These are phyloP conservation scores for Taxawa tesnikishii DNA, from an alignment of 2,329 filamentous ascomycete genomes.

Conservation along the genomic window DNA sequence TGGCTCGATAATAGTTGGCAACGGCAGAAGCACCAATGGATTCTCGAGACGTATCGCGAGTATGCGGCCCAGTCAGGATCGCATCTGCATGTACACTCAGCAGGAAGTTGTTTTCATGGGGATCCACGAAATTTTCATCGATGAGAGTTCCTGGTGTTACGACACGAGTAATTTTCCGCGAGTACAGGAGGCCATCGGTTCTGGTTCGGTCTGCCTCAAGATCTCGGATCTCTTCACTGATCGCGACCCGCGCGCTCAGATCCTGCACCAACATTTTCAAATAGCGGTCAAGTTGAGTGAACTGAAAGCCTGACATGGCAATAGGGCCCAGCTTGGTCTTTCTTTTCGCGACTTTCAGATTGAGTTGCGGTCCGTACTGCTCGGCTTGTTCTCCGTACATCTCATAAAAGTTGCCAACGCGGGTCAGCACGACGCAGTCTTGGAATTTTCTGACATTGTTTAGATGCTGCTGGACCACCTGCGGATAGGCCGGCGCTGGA, in stretches of 20 bases:
- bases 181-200: conserved; percentile 68
- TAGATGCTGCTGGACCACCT: conserved; percentile 75
- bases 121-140: conserved; percentile 95
- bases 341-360: conserved; percentile 73
- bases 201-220: conserved; percentile 57
- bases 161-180: conserved; percentile 73
- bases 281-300: conserved; percentile 83
- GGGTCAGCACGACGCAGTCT: conserved; percentile 81
- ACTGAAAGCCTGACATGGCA: conserved; percentile 91
- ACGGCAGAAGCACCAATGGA: not conserved
- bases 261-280: conserved; percentile 90
- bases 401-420: conserved; percentile 95
- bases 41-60: not conserved
- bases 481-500: conserved; percentile 54
- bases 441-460: conserved; percentile 85
- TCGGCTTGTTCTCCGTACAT: conserved; percentile 94
- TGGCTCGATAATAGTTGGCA: conserved; percentile 19
- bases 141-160: conserved; percentile 92
- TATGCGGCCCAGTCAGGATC: not conserved
- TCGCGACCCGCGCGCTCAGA: conserved; percentile 77
- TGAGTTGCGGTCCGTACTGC: conserved; percentile 72
- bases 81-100: conserved; percentile 58
- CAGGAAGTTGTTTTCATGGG: conserved; percentile 85
- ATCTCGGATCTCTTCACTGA: conserved; percentile 85
- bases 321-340: conserved; percentile 69